These are phyloP conservation scores for Colletotrichum agaves DNA, from an alignment of 2,329 filamentous ascomycete genomes.

Conservation along the genomic window DNA sequence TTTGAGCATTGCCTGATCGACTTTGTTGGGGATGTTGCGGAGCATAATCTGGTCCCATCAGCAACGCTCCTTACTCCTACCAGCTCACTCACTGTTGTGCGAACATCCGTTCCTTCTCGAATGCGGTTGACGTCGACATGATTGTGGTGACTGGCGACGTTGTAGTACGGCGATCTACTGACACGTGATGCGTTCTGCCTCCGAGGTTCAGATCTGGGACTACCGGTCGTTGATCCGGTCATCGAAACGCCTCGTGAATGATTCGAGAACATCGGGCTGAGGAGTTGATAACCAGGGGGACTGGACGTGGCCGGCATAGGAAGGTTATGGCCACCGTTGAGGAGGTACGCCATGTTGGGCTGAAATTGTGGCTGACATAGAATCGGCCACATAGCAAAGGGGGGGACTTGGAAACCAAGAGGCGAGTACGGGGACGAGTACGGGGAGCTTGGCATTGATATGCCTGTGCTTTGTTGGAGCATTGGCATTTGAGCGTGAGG, in stretches of 20 bases:
- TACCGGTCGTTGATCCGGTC: constrained; percentile 40
- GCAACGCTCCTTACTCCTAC: neutral
- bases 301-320: neutral
- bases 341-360: constrained; percentile 43
- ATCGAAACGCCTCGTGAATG: neutral
- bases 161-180: constrained; percentile 58
- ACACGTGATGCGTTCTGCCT: constrained; percentile 62
- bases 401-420: constrained; percentile 40
- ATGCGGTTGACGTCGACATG: constrained; percentile 71
- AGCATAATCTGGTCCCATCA: constrained; percentile 83
- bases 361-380: constrained; percentile 46
- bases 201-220: constrained; percentile 52
- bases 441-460: neutral
- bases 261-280: constrained; percentile 42
- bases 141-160: constrained; percentile 65
- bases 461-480: neutral
- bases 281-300: constrained; percentile 21
- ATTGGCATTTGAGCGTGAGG: neutral
- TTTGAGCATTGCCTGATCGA: constrained; percentile 82
- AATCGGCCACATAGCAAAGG: constrained; percentile 48
- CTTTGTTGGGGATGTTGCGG: constrained; percentile 92
- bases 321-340: constrained; percentile 40
- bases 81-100: constrained; percentile 71
- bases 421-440: constrained; percentile 25
- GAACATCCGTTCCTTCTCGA: constrained; percentile 74